Conservation (phyloP, 306 rosid genomes). For the Cicer chorassanicum region DNA sequence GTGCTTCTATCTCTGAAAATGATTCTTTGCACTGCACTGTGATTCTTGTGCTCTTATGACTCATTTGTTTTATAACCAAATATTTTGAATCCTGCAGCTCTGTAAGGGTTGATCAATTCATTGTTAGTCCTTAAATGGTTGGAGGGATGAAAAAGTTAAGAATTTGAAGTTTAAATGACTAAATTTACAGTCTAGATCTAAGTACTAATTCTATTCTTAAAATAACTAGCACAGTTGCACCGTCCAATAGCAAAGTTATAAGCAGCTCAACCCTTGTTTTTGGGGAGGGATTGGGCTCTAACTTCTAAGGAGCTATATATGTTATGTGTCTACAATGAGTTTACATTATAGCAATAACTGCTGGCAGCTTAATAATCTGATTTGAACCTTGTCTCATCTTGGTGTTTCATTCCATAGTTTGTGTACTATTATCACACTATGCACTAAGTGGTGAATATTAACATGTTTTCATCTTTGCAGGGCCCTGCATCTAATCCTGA, state of each 20-base stretch:
- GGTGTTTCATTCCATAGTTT: conserved; percentile 7
- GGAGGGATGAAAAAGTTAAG: background rate
- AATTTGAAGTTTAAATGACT: background rate
- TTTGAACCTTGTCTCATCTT: background rate
- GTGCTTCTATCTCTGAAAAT: background rate
- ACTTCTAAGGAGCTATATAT: conserved; percentile 3
- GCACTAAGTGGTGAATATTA: conserved; percentile 19
- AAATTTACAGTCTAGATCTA: background rate
- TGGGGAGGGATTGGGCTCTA: background rate
- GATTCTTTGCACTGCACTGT: background rate
- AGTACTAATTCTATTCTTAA: background rate
- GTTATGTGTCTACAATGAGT: background rate
- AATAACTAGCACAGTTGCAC: background rate
- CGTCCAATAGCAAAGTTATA: background rate
- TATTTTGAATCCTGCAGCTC: conserved; percentile 12
- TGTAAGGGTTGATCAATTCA: conserved; percentile 8
- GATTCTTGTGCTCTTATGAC: conserved; percentile 22
- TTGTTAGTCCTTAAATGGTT: background rate
- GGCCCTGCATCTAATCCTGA: conserved; percentile 91
- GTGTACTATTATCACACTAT: background rate
- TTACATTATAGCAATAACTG: background rate
- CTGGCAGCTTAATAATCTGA: background rate
- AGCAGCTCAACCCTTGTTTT: conserved; percentile 2
- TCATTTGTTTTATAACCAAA: conserved; percentile 8
- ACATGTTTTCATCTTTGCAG: conserved; percentile 52